Evolutionary conservation across 495 filamentous ascomycete species (phyloP).

Genomic region (Tuber indicum): DNA sequence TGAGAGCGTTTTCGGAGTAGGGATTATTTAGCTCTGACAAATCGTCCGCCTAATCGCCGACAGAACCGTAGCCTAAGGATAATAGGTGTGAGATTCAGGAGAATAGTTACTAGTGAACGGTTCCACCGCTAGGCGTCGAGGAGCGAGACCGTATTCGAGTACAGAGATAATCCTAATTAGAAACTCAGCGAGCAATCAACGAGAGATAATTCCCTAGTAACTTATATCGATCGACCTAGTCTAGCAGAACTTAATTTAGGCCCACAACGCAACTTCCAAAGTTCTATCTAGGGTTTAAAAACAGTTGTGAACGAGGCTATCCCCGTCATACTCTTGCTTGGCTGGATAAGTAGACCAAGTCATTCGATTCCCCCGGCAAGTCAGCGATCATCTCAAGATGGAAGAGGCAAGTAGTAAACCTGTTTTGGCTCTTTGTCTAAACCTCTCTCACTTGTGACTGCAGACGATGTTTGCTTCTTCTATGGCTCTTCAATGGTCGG

Average conservation of each 20-base stretch:
- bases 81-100: not conserved
- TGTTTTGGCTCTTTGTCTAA: slow-evolving; percentile 12
- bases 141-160: not conserved
- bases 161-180: not conserved
- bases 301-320: slow-evolving; percentile 8
- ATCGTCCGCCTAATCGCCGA: not conserved
- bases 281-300: slow-evolving; percentile 19
- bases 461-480: slow-evolving; percentile 20
- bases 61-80: not conserved
- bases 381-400: slow-evolving; percentile 10
- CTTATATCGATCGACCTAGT: not conserved
- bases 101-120: not conserved
- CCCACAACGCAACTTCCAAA: slow-evolving; percentile 22
- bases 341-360: slow-evolving; percentile 11
- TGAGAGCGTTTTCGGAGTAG: not conserved
- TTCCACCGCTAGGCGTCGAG: not conserved
- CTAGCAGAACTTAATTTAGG: not conserved
- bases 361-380: slow-evolving; percentile 15
- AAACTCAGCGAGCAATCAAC: not conserved
- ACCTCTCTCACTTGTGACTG: slow-evolving; percentile 7
- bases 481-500: slow-evolving; percentile 14
- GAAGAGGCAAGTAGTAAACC: slow-evolving; percentile 24
- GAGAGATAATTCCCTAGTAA: not conserved
- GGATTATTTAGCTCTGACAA: not conserved
- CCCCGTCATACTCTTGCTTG: slow-evolving; percentile 18